Evolutionary conservation across 345 rosid genomes (phyloP), one percentile per base, ranked within the genome.

Genomic region (Eucalyptus pauciflora): DNA sequence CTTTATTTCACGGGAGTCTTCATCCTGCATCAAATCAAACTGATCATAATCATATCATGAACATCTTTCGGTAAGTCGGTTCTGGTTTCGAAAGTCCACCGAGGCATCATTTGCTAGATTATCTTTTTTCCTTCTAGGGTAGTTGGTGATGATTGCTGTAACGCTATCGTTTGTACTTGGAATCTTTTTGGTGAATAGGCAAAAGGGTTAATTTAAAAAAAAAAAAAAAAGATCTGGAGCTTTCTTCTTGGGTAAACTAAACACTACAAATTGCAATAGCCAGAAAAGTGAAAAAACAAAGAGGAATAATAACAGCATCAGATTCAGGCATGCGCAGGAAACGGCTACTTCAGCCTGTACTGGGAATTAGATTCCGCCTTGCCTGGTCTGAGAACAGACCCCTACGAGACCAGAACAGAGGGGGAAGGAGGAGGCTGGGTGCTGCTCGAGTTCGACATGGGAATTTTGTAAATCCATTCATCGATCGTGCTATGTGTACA

Each of bases 391-490:
- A 29, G 3, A 13, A 62, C 69, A 62, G 69, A 62, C 69, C 69
- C 4, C 69, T 29, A 27, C 69, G 33, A 62, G 2, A 62, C 69
- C 1, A 29, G 3, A 51, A 3, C 56, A 6, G 20, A 51, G 56
- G 56, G 8, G 22, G 20, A 51, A 7, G 56, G 7, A 51, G 22
- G 22, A 37, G 37, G 37, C 4, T 1, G 22, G 79, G 22, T 67
- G 18, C 20, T 15, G 4, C 43, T 15, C 18, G 8, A 6, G 69
- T 0, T 0, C 16, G 1, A 29, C 4, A 29, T 62, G 80, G 6
- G 80, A 69, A 31, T 69, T 69, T 33, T 10, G 12, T 69, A 5
- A 33, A 69, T 33, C 13, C 43, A 17, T 16, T 69, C 24, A 5
- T 33, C 24, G 7, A 20, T 16, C 10, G 29, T 33, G 12, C 4